Evolutionary conservation across 2,329 filamentous ascomycete genomes (phyloP).

Genomic region (Sphaerulina vaccinii): DNA sequence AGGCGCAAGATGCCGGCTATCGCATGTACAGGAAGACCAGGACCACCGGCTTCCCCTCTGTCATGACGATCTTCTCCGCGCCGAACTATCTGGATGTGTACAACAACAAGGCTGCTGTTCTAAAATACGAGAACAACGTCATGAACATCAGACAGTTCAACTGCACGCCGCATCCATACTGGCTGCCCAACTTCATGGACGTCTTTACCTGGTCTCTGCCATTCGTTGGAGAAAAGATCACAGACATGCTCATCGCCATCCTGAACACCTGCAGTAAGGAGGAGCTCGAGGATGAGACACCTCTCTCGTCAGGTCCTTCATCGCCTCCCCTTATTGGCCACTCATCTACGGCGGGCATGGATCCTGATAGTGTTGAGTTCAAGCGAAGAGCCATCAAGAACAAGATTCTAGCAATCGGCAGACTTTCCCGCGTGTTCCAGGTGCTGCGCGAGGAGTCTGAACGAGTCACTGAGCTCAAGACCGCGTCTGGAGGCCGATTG

Average conservation of each 20-base stretch:
- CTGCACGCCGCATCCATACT: constrained; percentile 98
- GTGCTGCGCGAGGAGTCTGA: constrained; percentile 96
- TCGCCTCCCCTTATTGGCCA: constrained; percentile 66
- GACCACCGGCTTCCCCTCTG: constrained; percentile 96
- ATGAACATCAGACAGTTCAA: constrained; percentile 99
- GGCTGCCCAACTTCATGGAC: constrained; percentile 99
- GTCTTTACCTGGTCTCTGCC: constrained; percentile 99
- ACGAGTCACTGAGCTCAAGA: constrained; percentile 95
- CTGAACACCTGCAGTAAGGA: constrained; percentile 99
- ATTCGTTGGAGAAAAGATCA: constrained; percentile 97
- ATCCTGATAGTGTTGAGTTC: constrained; percentile 86
- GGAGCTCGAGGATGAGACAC: constrained; percentile 83
- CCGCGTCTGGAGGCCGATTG: constrained; percentile 84
- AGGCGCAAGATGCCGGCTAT: constrained; percentile 97
- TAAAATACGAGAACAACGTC: constrained; percentile 99
- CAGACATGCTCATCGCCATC: constrained; percentile 98
- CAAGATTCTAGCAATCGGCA: constrained; percentile 97
- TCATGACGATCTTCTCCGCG: constrained; percentile 99
- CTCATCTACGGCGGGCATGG: constrained; percentile 46
- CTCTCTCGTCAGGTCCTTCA: constrained; percentile 66
- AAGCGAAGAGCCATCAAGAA: constrained; percentile 98
- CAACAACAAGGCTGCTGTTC: constrained; percentile 98
- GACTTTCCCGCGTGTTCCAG: constrained; percentile 96
- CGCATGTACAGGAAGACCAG: constrained; percentile 99
- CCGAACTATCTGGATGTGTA: constrained; percentile 99